Conservation (phyloP, 345 rosid species). For the Eucalyptus dawsonii region DNA sequence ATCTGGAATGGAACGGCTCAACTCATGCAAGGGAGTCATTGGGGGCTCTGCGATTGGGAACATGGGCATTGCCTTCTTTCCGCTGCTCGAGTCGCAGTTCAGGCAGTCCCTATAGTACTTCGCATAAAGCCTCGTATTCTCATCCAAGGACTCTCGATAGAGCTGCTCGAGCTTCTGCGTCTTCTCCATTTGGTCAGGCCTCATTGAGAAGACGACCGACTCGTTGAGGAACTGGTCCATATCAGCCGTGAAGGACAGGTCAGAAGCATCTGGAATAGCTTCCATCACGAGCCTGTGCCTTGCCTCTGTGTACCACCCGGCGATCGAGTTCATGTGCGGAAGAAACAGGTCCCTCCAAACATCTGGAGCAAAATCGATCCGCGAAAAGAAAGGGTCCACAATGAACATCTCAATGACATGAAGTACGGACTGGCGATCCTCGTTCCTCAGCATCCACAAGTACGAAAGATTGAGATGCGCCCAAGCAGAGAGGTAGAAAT, state of each 20-base stretch:
- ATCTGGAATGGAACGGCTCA: slow-evolving; percentile 40
- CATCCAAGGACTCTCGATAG: slow-evolving; percentile 46
- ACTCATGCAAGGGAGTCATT: slow-evolving; percentile 43
- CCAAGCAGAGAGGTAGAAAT: slow-evolving; percentile 66
- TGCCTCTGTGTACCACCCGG: slow-evolving; percentile 57
- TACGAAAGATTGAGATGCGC: slow-evolving; percentile 51
- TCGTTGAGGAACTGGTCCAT: slow-evolving; percentile 46
- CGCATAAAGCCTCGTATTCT: slow-evolving; percentile 46
- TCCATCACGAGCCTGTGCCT: slow-evolving; percentile 53
- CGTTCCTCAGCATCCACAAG: slow-evolving; percentile 36
- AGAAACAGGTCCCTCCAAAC: slow-evolving; percentile 59
- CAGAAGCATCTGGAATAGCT: slow-evolving; percentile 38
- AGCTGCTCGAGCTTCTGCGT: slow-evolving; percentile 38
- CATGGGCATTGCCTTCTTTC: slow-evolving; percentile 42
- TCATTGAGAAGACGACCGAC: slow-evolving; percentile 32
- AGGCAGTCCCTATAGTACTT: slow-evolving; percentile 40
- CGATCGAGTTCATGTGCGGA: slow-evolving; percentile 46
- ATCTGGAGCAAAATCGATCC: slow-evolving; percentile 55
- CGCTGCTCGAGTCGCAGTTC: slow-evolving; percentile 16
- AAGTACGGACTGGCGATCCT: slow-evolving; percentile 17
- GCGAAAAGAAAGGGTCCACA: slow-evolving; percentile 54
- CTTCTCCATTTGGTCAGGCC: slow-evolving; percentile 51
- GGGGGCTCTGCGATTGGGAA: slow-evolving; percentile 65
- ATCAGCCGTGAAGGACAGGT: slow-evolving; percentile 45
- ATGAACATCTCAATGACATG: slow-evolving; percentile 54